Evolutionary conservation across 345 rosid genomes (phyloP), one percentile per base, ranked within the genome.

Genomic region (Lepidium aucheri): DNA sequence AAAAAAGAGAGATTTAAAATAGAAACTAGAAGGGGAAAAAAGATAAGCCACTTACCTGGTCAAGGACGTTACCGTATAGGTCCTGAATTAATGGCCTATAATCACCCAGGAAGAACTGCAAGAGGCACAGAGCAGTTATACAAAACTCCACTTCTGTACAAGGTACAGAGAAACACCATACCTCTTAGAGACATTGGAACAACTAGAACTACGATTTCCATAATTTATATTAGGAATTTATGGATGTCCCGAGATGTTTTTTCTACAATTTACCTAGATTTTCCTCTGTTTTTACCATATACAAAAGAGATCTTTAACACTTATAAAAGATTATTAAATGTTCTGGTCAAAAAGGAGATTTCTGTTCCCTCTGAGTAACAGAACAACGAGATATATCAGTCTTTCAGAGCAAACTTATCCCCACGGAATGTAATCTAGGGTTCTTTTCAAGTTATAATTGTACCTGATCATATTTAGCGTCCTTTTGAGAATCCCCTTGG

Each of bases 381-480:
- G 33, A 58, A 58, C 55, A 18, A 62, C 9, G 55, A 62, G 34
- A 46, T 34, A 34, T 0, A 33, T 45, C 9, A 7, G 41, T 11
- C 30, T 46, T 20, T 13, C n/a, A 20, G 47, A 46, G 20, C 6
- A 62, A 41, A 17, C 22, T 4, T 16, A 11, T 45, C 20, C 32
- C 10, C 3, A 61, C 8, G 18, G 17, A 34, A 46, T 46, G 11
- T 7, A 0, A 45, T 45, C 20, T 33, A 24, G 28, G 54, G 6
- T 35, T 56, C 64, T 36, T 56, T 34, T 36, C 33, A 54, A 58
- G 54, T 41, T 39, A 40, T 39, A 58, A 39, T 46, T 33, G 59
- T 76, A 95, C 99, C 97, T 95, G 99, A 71, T 95, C 97, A 69
- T 95, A 91, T 78, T 91, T 85, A 55, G 99, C 95, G 63, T 90